Percentiles rank a stretch among this genome's conserved stretches.
These are phyloP conservation scores for Zymoseptoria tritici DNA, from an alignment of 2,329 filamentous ascomycete species.

Conservation along the genomic window DNA sequence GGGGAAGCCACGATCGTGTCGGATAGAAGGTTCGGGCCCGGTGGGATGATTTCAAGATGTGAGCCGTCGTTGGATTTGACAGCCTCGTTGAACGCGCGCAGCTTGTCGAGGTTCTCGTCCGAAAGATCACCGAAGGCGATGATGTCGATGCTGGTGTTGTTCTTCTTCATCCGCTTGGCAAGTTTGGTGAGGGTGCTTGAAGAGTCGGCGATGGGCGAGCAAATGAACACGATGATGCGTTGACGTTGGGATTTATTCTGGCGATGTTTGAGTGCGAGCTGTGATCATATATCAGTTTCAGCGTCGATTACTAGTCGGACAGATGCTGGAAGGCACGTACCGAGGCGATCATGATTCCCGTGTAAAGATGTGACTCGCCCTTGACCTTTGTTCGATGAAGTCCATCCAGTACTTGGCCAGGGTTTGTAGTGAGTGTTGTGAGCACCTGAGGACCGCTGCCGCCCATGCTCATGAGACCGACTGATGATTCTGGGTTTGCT, in stretches of 20 bases:
- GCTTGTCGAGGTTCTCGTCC: slow-evolving; percentile 79
- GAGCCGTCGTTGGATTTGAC: slow-evolving; percentile 90
- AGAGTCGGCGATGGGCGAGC: slow-evolving; percentile 82
- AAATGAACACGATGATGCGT: slow-evolving; percentile 94
- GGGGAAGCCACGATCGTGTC: slow-evolving; percentile 85
- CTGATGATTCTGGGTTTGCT: slow-evolving; percentile 91
- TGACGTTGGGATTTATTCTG: slow-evolving; percentile 96
- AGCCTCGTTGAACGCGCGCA: slow-evolving; percentile 85
- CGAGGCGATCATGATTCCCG: slow-evolving; percentile 88
- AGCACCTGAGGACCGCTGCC: slow-evolving; percentile 88
- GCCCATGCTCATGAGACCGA: slow-evolving; percentile 98
- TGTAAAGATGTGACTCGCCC: slow-evolving; percentile 79
- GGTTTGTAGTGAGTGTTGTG: slow-evolving; percentile 91
- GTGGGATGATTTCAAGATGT: slow-evolving; percentile 81
- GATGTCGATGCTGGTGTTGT: slow-evolving; percentile 87
- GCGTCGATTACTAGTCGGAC: not conserved
- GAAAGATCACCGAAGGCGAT: slow-evolving; percentile 91
- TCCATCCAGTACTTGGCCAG: slow-evolving; percentile 88
- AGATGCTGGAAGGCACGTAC: slow-evolving; percentile 50
- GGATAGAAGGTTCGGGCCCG: slow-evolving; percentile 83
- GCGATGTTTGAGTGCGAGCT: slow-evolving; percentile 95
- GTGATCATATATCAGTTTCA: slow-evolving; percentile 18
- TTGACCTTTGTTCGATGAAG: slow-evolving; percentile 91
- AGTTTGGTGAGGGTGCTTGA: slow-evolving; percentile 83
- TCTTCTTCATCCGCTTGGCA: slow-evolving; percentile 99